Conservation (phyloP, 2,329 filamentous ascomycete species). For the Nemania sp. region DNA sequence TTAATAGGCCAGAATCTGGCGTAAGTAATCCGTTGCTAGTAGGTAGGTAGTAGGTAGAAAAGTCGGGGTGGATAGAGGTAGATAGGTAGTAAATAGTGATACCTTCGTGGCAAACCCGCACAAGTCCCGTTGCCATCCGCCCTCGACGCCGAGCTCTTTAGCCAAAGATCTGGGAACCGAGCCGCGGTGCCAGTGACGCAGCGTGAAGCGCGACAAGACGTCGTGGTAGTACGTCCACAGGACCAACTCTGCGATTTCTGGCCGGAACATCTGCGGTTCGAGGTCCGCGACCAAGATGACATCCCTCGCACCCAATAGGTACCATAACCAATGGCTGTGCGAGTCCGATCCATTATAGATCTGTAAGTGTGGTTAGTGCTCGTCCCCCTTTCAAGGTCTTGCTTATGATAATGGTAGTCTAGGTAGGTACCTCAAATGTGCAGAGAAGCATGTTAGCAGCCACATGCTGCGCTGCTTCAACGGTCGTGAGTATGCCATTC, state of each 20-base stretch:
- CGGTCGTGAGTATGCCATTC: slow-evolving; percentile 4
- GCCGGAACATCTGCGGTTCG: slow-evolving; percentile 4
- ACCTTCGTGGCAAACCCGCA: slow-evolving; percentile 14
- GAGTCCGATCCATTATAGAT: slow-evolving; percentile 17
- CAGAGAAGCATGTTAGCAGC: slow-evolving; percentile 23
- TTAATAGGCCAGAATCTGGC: background rate
- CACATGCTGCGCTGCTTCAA: slow-evolving; percentile 20
- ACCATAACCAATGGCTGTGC: slow-evolving; percentile 20
- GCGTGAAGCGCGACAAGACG: slow-evolving; percentile 15
- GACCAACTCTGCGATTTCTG: slow-evolving; percentile 14
- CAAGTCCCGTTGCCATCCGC: slow-evolving; percentile 18
- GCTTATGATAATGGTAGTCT: background rate
- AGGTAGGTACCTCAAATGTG: slow-evolving; percentile 15
- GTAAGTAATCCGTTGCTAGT: background rate
- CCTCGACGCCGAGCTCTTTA: slow-evolving; percentile 9
- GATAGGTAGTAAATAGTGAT: background rate
- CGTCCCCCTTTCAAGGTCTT: no score
- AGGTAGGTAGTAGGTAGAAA: background rate
- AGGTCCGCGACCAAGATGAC: slow-evolving; percentile 8
- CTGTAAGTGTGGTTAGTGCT: background rate
- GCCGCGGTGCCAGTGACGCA: slow-evolving; percentile 20
- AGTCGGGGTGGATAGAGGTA: background rate
- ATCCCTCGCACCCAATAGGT: slow-evolving; percentile 18
- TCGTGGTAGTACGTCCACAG: slow-evolving; percentile 22
- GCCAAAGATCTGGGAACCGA: background rate